Percentiles rank a stretch among this genome's conserved stretches.
Evolutionary conservation across 495 filamentous ascomycete species (phyloP).

Genomic region (Penicillium argentinense): DNA sequence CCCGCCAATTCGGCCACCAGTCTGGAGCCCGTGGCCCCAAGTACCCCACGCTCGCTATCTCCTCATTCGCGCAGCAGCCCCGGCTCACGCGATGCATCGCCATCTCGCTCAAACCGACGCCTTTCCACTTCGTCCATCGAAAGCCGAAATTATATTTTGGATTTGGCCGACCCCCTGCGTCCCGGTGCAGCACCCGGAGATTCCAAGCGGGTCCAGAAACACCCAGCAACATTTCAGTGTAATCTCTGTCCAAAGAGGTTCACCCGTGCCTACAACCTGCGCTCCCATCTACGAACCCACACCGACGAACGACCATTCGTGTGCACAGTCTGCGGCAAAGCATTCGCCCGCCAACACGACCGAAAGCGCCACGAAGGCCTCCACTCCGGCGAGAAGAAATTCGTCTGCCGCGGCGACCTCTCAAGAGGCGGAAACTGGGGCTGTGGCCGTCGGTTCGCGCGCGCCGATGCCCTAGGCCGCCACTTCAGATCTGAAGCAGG

Average conservation of each 20-base stretch:
- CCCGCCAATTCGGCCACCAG: conserved; percentile 44
- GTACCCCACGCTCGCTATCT: conserved; percentile 64
- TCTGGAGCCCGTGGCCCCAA: conserved; percentile 45
- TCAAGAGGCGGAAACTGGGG: conserved; percentile 84
- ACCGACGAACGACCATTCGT: conserved; percentile 92
- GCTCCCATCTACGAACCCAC: conserved; percentile 89
- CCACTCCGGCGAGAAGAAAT: conserved; percentile 94
- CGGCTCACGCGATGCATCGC: conserved; percentile 58
- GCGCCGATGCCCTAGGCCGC: conserved; percentile 92
- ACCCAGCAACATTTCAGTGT: conserved; percentile 91
- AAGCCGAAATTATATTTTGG: conserved; percentile 89
- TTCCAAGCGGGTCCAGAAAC: conserved; percentile 83
- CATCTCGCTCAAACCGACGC: conserved; percentile 63
- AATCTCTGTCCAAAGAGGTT: conserved; percentile 83
- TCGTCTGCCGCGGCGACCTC: conserved; percentile 89
- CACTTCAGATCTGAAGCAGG: conserved; percentile 97
- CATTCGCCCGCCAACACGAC: conserved; percentile 92
- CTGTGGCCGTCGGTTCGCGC: conserved; percentile 89
- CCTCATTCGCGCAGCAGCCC: conserved; percentile 52
- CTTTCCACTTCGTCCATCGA: conserved; percentile 82
- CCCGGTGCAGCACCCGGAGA: conserved; percentile 63
- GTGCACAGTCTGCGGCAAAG: conserved; percentile 95
- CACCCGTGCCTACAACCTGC: conserved; percentile 84
- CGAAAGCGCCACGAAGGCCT: conserved; percentile 89
- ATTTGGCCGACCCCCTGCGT: conserved; percentile 84